phyloP scores from a whole-genome alignment of 768 basidiomycete species.

The Leccinum sublutescens region DNA sequence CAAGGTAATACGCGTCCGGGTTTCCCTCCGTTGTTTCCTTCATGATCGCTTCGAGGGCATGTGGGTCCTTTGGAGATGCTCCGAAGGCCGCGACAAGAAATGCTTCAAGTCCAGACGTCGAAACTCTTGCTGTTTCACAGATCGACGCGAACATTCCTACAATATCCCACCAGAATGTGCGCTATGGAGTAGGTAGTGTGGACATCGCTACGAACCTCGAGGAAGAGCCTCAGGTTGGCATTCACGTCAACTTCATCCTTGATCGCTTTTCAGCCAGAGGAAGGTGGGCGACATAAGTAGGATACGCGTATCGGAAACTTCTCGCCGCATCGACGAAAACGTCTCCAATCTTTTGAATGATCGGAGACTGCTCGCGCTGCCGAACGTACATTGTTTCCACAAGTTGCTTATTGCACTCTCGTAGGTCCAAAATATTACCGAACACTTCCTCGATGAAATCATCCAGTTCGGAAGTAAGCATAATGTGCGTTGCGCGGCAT shows the following conservation, averaged over 20 bases:
- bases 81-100: slow-evolving; percentile 58
- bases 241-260: slow-evolving; percentile 86
- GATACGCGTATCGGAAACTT: slow-evolving; percentile 85
- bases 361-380: slow-evolving; percentile 76
- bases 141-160: slow-evolving; percentile 39
- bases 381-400: slow-evolving; percentile 84
- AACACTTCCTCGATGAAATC: slow-evolving; percentile 90
- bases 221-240: slow-evolving; percentile 75
- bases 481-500: slow-evolving; percentile 56
- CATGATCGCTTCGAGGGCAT: slow-evolving; percentile 80
- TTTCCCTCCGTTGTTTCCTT: slow-evolving; percentile 80
- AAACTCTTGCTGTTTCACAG: slow-evolving; percentile 52
- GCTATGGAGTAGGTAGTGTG: not conserved
- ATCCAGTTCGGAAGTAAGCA: slow-evolving; percentile 57
- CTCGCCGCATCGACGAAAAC: slow-evolving; percentile 84
- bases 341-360: slow-evolving; percentile 85
- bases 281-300: slow-evolving; percentile 79
- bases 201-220: slow-evolving; percentile 58
- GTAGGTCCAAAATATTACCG: slow-evolving; percentile 81
- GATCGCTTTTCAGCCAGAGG: slow-evolving; percentile 79
- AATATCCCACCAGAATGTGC: slow-evolving; percentile 2
- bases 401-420: slow-evolving; percentile 76
- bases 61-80: slow-evolving; percentile 68
- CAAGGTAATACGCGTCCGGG: slow-evolving; percentile 77
- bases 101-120: slow-evolving; percentile 62